Percentiles rank a stretch among this genome's conserved stretches.
Conservation (phyloP, 176 grass and related monocot genomes). For the Triticum monococcum region DNA sequence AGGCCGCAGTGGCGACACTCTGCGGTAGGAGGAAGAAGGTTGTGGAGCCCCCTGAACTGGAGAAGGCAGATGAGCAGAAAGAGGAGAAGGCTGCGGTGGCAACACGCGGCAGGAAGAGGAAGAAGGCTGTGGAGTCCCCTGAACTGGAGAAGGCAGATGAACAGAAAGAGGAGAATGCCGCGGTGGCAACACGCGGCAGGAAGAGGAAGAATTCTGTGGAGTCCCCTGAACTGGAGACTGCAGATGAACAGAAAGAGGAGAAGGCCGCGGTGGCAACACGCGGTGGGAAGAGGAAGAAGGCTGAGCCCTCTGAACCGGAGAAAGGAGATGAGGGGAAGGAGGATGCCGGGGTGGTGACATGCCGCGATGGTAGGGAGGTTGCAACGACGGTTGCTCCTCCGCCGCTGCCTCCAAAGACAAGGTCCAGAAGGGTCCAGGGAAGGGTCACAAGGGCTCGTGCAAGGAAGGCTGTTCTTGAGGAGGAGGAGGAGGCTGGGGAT, state of each 20-base stretch:
- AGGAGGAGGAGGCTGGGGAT: not conserved
- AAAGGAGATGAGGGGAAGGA: not conserved
- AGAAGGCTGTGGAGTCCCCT: not conserved
- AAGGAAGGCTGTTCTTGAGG: conserved; percentile 9
- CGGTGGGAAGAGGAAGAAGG: not conserved
- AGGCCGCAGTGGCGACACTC: not conserved
- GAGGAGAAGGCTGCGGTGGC: not conserved
- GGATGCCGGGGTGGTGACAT: not conserved
- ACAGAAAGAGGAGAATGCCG: not conserved
- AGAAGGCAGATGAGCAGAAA: not conserved
- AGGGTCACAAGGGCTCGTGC: conserved; percentile 6
- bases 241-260: not conserved
- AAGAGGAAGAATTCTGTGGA: conserved; percentile 2
- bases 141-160: not conserved
- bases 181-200: not conserved
- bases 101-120: not conserved
- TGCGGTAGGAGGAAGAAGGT: conserved; percentile 1
- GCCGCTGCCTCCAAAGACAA: conserved; percentile 15
- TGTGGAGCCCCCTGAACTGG: not conserved
- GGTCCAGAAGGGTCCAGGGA: conserved; percentile 17
- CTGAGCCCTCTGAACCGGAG: not conserved
- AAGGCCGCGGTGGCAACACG: not conserved
- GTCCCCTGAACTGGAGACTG: not conserved
- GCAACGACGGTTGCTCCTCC: not conserved
- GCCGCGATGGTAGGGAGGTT: conserved; percentile 14